A percentile compares a stretch with the other conserved stretches of the same genome.
Evolutionary conservation across 306 rosid species (phyloP).

Genomic region (Quillaja saponaria): DNA sequence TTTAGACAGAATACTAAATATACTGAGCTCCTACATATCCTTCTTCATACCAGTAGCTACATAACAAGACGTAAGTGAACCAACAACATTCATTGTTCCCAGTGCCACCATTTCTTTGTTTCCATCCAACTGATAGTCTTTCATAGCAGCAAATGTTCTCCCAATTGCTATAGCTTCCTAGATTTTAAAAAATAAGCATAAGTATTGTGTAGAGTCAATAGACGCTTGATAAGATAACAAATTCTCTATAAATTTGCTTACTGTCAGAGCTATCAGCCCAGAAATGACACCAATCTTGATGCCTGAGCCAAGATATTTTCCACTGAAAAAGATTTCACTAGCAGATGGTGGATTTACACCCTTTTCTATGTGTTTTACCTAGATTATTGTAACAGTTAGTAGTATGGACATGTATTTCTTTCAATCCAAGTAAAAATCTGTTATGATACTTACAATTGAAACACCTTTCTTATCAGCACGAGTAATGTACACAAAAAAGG

Average conservation of each 20-base stretch:
- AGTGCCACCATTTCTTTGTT: slow-evolving; percentile 94
- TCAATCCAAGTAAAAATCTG: not conserved
- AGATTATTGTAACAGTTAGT: slow-evolving; percentile 19
- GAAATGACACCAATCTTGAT: slow-evolving; percentile 61
- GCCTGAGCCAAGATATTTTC: slow-evolving; percentile 55
- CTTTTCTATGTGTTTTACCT: slow-evolving; percentile 53
- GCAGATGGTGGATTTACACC: slow-evolving; percentile 76
- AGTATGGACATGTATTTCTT: not conserved
- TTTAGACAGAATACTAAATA: not conserved
- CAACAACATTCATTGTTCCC: slow-evolving; percentile 81
- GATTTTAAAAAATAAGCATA: not conserved
- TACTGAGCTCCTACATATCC: not conserved
- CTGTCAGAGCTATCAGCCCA: slow-evolving; percentile 77
- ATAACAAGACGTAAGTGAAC: slow-evolving; percentile 84
- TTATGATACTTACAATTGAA: slow-evolving; percentile 53
- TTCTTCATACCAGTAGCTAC: slow-evolving; percentile 63
- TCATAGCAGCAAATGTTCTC: slow-evolving; percentile 84
- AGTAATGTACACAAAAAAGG: slow-evolving; percentile 65
- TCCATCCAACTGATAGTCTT: slow-evolving; percentile 77
- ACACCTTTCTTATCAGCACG: slow-evolving; percentile 76
- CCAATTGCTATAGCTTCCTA: slow-evolving; percentile 95
- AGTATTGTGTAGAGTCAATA: not conserved
- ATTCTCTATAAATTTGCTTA: slow-evolving; percentile 33
- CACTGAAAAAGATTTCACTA: slow-evolving; percentile 56
- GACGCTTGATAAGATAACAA: not conserved